These are phyloP conservation scores for Fusarium chuoi DNA, from an alignment of 2,329 filamentous ascomycete species.

Conservation along the genomic window DNA sequence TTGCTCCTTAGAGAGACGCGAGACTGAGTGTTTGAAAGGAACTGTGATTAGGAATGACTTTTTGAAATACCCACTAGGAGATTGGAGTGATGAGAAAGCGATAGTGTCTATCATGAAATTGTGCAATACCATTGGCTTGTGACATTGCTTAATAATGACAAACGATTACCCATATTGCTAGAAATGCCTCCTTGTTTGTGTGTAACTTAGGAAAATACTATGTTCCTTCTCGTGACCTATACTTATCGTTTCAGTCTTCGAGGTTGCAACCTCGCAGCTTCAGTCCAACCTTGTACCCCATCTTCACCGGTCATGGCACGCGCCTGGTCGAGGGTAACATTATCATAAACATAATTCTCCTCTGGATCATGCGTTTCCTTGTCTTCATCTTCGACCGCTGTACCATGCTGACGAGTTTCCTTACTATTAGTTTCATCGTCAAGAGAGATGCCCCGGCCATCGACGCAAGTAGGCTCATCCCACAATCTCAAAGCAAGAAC, in stretches of 20 bases:
- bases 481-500: neutral
- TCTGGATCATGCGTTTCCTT: neutral
- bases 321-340: neutral
- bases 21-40: neutral
- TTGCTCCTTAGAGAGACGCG: slow-evolving; percentile 25
- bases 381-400: neutral
- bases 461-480: neutral
- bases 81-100: slow-evolving; percentile 5
- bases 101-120: neutral
- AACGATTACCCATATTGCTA: neutral
- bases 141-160: neutral
- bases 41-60: slow-evolving; percentile 12
- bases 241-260: neutral
- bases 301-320: neutral
- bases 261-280: neutral
- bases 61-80: slow-evolving; percentile 29
- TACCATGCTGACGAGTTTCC: too few species aligned
- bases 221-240: neutral
- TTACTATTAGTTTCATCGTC: neutral
- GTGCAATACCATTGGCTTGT: neutral
- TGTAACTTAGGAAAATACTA: neutral
- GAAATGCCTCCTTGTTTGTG: neutral
- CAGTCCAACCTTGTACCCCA: neutral
- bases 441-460: neutral
- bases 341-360: neutral